Conservation (phyloP, 2,329 filamentous ascomycete genomes). For the Colletotrichum limetticola region DNA sequence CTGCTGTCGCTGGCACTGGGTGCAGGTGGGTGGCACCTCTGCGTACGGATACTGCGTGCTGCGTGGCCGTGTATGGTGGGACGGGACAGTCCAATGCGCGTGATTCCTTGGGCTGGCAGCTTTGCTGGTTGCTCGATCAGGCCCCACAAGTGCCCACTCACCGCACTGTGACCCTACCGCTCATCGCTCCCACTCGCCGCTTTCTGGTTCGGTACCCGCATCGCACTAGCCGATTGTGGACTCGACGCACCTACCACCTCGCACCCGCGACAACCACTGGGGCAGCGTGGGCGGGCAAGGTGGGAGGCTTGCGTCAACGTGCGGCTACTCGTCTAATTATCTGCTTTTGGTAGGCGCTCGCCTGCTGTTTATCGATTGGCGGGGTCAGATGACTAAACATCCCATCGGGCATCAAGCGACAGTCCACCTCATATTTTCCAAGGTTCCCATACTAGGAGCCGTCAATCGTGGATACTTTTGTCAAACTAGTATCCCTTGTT, state of each 20-base stretch:
- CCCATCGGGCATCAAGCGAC: neutral
- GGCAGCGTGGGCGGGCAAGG: neutral
- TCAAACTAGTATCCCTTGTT: no score
- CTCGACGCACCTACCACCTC: slow-evolving; percentile 17
- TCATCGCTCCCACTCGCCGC: slow-evolving; percentile 9
- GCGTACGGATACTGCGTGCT: no score
- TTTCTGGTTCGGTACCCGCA: slow-evolving; percentile 19
- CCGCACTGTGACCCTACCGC: neutral
- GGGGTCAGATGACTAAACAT: slow-evolving; percentile 13
- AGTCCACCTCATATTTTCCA: neutral
- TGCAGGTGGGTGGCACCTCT: neutral
- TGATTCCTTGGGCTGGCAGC: slow-evolving; percentile 17
- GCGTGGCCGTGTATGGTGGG: neutral
- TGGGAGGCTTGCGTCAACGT: slow-evolving; percentile 25
- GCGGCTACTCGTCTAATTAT: slow-evolving; percentile 33
- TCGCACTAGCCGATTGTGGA: slow-evolving; percentile 22
- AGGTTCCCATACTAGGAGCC: neutral
- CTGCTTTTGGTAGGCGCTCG: slow-evolving; percentile 28
- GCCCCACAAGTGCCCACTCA: neutral
- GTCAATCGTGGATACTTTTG: neutral
- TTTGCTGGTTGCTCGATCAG: neutral
- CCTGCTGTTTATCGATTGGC: slow-evolving; percentile 1
- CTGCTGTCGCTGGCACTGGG: slow-evolving; percentile 18
- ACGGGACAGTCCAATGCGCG: slow-evolving; percentile 10
- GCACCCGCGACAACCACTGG: slow-evolving; percentile 10